Conservation (phyloP, 1,139 yeast genomes). For the Lodderomyces oxycetoniae region DNA sequence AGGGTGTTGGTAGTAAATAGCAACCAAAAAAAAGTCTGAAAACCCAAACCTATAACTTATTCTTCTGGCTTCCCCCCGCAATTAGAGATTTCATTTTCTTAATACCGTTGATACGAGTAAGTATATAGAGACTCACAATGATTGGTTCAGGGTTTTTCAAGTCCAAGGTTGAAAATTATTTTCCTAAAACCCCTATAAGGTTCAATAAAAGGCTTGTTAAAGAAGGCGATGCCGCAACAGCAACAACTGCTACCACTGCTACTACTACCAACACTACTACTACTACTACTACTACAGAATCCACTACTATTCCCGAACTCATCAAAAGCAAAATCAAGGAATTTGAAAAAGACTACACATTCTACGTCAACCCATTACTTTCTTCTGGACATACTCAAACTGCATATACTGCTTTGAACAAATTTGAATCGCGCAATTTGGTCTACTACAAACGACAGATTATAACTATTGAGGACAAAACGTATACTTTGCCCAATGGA, state of each 20-base stretch:
- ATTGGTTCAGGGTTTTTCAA: constrained; percentile 15
- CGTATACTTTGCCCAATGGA: constrained; percentile 25
- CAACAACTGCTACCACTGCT: no score
- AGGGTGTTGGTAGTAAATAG: no score
- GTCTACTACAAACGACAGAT: constrained; percentile 38
- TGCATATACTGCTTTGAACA: constrained; percentile 40
- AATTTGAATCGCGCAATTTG: constrained; percentile 32
- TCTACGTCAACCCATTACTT: constrained; percentile 35
- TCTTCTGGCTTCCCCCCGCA: no score
- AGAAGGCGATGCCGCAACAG: constrained; percentile 3
- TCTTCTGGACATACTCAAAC: constrained; percentile 45
- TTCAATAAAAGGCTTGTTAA: constrained; percentile 18
- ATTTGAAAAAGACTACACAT: constrained; percentile 28
- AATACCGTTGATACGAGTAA: no score
- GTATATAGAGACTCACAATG: no score
- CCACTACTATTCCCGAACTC: constrained; percentile 24
- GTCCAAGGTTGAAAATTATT: constrained; percentile 24
- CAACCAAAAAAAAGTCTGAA: no score
- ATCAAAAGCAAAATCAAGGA: constrained; percentile 29
- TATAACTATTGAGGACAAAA: constrained; percentile 28
- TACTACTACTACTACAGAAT: constrained; percentile 3
- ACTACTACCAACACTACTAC: not conserved
- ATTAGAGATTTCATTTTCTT: no score
- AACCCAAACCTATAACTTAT: no score
- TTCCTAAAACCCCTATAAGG: constrained; percentile 26